Evolutionary conservation across 1,284 basidiomycete genomes (phyloP).

Genomic region (Ceratobasidium sp.): DNA sequence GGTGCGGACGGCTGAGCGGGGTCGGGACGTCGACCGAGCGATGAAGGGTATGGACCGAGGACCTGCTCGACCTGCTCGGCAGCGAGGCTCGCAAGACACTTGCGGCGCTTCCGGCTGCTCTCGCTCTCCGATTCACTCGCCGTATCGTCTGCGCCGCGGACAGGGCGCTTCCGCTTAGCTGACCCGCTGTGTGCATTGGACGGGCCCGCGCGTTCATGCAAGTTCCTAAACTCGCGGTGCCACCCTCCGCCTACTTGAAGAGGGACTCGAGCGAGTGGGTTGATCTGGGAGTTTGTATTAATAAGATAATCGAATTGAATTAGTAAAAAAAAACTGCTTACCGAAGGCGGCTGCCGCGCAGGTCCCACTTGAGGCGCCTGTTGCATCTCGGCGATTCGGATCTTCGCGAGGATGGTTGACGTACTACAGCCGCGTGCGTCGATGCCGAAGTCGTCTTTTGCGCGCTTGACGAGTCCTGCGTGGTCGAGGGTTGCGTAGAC

Average conservation of each 20-base stretch:
- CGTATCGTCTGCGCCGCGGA: too few relatives aligned
- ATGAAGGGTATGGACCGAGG: too few relatives aligned
- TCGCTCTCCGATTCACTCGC: not conserved
- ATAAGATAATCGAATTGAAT: not conserved
- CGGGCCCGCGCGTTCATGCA: not conserved
- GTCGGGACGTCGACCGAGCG: not conserved
- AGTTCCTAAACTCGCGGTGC: not conserved
- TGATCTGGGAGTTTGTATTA: not conserved
- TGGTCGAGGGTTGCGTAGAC: conserved; percentile 19
- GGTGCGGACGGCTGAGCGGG: not conserved
- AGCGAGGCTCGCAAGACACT: not conserved
- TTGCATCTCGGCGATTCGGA: conserved; percentile 20
- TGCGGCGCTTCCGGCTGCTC: not conserved
- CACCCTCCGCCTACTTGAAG: conserved; percentile 35
- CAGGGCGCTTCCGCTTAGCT: not conserved
- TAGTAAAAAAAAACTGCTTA: not conserved
- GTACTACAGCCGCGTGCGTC: not conserved
- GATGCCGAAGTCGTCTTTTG: not conserved
- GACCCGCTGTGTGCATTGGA: not conserved
- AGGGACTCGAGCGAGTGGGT: not conserved
- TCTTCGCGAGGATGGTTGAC: not conserved
- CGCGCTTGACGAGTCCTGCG: conserved; percentile 11
- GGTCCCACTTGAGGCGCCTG: conserved; percentile 26
- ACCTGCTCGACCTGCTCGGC: not conserved
- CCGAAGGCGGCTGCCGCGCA: conserved; percentile 18